Base-by-base conservation (phyloP, 495 filamentous ascomycete genomes). In the Penicillium arizonense region DNA sequence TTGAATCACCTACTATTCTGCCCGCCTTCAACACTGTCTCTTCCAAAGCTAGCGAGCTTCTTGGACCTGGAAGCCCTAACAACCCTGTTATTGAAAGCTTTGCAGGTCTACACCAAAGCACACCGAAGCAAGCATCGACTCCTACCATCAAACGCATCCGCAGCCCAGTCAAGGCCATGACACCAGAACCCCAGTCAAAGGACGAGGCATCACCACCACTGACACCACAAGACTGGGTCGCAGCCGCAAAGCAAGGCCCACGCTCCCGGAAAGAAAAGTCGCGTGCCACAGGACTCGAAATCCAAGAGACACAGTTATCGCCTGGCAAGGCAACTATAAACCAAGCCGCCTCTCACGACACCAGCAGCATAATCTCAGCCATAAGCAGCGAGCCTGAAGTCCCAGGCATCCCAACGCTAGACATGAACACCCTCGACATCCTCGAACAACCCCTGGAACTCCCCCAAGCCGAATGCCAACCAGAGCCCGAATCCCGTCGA, bases 151-250 rank as follows among this genome's bases (percentile, higher is more conserved):
- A 57, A 3, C 52, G 56, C 3, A 39, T 59, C 11, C 64, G 59
- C 30, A 61, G 59, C 16, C 64, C 62, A 1, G 44, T 57, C 8
- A 67, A 59, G 30, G 53, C 52, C 23, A 44, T 47, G 28, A 45
- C 47, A 3, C 46, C 55, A 6, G 45, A 53, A 21, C 18, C 47
- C 4, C 33, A 40, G 8, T 39, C 40, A 1, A 36, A 40, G 34
- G 38, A 54, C 16, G 51, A 52, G 1, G 59, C 62, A 16, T 64
- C 68, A 3, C 64, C 66, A 4, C 69, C 70, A 5, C 50, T 76
- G 8, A 73, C 71, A 3, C 67, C 74, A 8, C 69, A 72, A 37
- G 74, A 77, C 28, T 77, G 74, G 74, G 40, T 77, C 44, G 74
- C 73, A 26, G 74, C 74, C 14, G 71, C 71, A 21, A 65, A 63